Evolutionary conservation across 202 grass and related monocot genomes (phyloP).

Genomic region (Cymbopogon flexuosus): DNA sequence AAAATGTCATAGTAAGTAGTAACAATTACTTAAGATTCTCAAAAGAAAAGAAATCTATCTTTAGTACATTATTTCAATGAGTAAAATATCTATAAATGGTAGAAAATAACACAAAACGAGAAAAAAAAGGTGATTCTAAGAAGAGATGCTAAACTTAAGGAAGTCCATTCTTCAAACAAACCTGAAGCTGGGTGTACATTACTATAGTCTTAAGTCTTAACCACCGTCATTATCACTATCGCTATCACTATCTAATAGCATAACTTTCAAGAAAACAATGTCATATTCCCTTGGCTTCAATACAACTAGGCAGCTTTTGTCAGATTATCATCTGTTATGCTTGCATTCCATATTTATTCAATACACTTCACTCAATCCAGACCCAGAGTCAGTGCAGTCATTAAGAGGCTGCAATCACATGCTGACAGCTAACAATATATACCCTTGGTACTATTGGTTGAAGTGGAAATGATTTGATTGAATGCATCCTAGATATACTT

Average conservation of each 20-base stretch:
- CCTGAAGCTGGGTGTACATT: neutral
- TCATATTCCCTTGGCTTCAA: neutral
- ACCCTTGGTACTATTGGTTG: neutral
- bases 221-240: neutral
- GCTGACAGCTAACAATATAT: neutral
- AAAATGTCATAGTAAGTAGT: neutral
- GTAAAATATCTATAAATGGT: neutral
- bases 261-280: neutral
- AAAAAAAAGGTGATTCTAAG: neutral
- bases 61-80: neutral
- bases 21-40: neutral
- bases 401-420: neutral
- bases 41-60: neutral
- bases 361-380: neutral
- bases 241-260: neutral
- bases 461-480: neutral
- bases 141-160: neutral
- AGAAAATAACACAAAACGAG: neutral
- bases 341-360: neutral
- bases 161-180: neutral
- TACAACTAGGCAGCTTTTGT: neutral
- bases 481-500: neutral
- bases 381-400: neutral
- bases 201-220: neutral
- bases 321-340: conserved; percentile 1